Evolutionary conservation across 768 basidiomycete species (phyloP).

Genomic region (Sporobolomyces phaffii): DNA sequence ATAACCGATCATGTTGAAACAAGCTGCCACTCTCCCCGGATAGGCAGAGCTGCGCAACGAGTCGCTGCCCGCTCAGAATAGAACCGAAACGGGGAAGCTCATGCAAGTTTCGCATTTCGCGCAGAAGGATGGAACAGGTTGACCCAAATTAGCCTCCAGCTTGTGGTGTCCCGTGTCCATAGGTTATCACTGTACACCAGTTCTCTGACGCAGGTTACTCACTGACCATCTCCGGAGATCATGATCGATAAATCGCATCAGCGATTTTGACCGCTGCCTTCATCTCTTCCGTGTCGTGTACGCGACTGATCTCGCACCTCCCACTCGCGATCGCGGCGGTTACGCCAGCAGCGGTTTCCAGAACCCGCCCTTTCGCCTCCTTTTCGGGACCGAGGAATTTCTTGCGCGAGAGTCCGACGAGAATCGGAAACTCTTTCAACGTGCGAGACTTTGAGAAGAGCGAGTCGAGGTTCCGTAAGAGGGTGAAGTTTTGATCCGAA

Average conservation of each 20-base stretch:
- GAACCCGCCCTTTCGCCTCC: conserved; percentile 63
- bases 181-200: no score
- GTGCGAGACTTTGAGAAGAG: conserved; percentile 44
- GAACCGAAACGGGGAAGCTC: no score
- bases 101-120: no score
- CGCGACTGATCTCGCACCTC: conserved; percentile 61
- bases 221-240: background rate
- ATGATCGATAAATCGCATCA: conserved; percentile 52
- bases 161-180: no score
- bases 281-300: conserved; percentile 73
- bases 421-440: conserved; percentile 50
- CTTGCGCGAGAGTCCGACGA: conserved; percentile 78
- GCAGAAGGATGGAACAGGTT: no score
- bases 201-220: no score
- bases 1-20: no score
- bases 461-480: conserved; percentile 55
- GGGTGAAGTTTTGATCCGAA: conserved; percentile 62
- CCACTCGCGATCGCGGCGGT: conserved; percentile 69
- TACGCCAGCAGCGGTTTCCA: conserved; percentile 73
- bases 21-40: no score
- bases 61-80: no score
- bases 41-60: no score
- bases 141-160: no score
- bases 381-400: conserved; percentile 64
- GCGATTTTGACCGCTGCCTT: conserved; percentile 66